phyloP scores from a whole-genome alignment of 164 flowering plant species.

The Stephania cephalantha region DNA sequence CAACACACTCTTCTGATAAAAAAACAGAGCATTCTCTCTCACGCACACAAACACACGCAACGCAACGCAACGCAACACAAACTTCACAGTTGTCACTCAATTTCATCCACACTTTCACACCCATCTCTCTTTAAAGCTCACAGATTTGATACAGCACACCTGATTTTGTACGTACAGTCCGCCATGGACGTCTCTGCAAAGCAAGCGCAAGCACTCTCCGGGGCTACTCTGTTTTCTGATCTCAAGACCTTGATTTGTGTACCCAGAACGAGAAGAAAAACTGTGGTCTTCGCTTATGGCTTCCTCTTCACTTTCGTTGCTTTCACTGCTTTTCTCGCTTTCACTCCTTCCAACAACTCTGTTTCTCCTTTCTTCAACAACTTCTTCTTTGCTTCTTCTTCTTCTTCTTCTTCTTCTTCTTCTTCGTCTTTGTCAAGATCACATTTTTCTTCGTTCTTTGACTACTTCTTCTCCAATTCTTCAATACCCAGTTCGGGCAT shows the following conservation, averaged over 20 bases:
- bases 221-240: conserved; percentile 38
- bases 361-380: conserved; percentile 57
- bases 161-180: neutral
- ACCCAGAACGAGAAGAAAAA: conserved; percentile 39
- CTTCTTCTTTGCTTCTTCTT: conserved; percentile 36
- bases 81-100: neutral
- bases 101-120: neutral
- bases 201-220: conserved; percentile 21
- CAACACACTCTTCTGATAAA: neutral
- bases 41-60: neutral
- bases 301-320: conserved; percentile 51
- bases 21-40: too few species aligned
- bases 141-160: neutral
- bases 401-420: neutral
- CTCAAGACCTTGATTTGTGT: conserved; percentile 31
- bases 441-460: conserved; percentile 43
- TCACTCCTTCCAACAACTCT: conserved; percentile 48
- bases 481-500: conserved; percentile 9
- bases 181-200: conserved; percentile 59
- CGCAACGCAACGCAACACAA: too few species aligned
- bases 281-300: conserved; percentile 41
- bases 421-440: conserved; percentile 23
- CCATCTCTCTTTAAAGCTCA: neutral
- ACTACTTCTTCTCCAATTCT: conserved; percentile 50
- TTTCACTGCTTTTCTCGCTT: conserved; percentile 60